Evolutionary conservation across 2,329 filamentous ascomycete species (phyloP).

Genomic region (Beauveria sp.): DNA sequence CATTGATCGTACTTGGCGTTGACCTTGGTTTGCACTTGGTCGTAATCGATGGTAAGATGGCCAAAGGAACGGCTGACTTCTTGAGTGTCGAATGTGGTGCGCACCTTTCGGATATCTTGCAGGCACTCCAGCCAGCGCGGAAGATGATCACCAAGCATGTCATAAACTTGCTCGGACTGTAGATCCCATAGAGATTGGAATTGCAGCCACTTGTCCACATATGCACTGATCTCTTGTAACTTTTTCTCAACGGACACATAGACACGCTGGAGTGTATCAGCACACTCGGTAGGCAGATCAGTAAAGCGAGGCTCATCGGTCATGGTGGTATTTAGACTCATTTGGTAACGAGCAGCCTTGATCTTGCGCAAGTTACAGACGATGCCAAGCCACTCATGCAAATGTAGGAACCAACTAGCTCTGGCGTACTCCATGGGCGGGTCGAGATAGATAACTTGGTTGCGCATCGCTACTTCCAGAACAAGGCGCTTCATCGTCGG

Average conservation of each 20-base stretch:
- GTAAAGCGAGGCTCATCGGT: slow-evolving; percentile 67
- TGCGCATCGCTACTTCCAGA: slow-evolving; percentile 94
- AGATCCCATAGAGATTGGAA: slow-evolving; percentile 98
- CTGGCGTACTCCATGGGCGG: slow-evolving; percentile 87
- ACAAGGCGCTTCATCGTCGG: slow-evolving; percentile 67
- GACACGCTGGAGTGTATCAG: slow-evolving; percentile 67
- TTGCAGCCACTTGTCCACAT: slow-evolving; percentile 96
- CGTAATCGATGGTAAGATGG: slow-evolving; percentile 92
- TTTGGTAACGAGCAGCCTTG: slow-evolving; percentile 91
- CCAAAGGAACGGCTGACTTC: slow-evolving; percentile 90
- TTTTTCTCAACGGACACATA: slow-evolving; percentile 81
- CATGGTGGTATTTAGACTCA: slow-evolving; percentile 64
- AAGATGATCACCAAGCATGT: slow-evolving; percentile 82
- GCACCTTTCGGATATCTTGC: slow-evolving; percentile 93
- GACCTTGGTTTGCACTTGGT: slow-evolving; percentile 97
- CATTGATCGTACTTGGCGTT: slow-evolving; percentile 99
- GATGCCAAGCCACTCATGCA: slow-evolving; percentile 88
- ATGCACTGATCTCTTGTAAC: slow-evolving; percentile 68
- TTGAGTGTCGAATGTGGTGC: slow-evolving; percentile 93
- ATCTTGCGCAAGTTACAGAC: slow-evolving; percentile 91
- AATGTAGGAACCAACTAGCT: slow-evolving; percentile 85
- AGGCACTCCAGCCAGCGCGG: slow-evolving; percentile 89
- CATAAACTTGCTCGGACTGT: slow-evolving; percentile 91
- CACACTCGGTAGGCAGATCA: slow-evolving; percentile 76
- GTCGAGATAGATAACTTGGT: slow-evolving; percentile 94